These are phyloP conservation scores for Microcos paniculata DNA, from an alignment of 345 rosid species.

Conservation along the genomic window DNA sequence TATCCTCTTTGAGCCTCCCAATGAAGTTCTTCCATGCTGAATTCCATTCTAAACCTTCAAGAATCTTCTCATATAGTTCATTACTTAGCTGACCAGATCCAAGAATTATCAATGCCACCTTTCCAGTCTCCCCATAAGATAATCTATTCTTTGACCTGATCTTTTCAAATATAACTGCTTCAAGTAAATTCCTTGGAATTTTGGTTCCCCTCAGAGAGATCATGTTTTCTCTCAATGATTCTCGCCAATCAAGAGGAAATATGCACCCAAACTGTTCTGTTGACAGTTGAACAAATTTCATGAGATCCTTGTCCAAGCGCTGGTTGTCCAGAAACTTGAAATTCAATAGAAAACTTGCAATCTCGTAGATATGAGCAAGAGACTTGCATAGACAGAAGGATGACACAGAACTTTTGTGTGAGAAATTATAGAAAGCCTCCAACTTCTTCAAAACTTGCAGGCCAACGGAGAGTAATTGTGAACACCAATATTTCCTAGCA, in stretches of 20 bases:
- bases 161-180: conserved; percentile 14
- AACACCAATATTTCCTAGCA: conserved; percentile 34
- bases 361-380: conserved; percentile 27
- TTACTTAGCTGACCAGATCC: conserved; percentile 26
- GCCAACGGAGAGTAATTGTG: conserved; percentile 37
- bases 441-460: conserved; percentile 30
- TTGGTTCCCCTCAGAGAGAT: conserved; percentile 32
- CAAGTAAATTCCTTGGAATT: conserved; percentile 16
- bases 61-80: conserved; percentile 12
- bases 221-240: conserved; percentile 24
- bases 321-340: conserved; percentile 6
- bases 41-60: conserved; percentile 7
- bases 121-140: conserved; percentile 41
- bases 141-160: background rate
- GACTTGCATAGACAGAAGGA: conserved; percentile 23
- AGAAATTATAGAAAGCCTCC: conserved; percentile 17
- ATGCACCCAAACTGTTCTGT: conserved; percentile 10
- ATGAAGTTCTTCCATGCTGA: conserved; percentile 35
- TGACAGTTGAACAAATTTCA: conserved; percentile 15
- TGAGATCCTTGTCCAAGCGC: background rate
- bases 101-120: conserved; percentile 31
- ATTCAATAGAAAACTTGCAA: conserved; percentile 32
- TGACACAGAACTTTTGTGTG: conserved; percentile 5
- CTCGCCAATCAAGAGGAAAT: conserved; percentile 37
- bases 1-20: background rate